Conservation (phyloP, 345 rosid species). For the Lumnitzera littorea region DNA sequence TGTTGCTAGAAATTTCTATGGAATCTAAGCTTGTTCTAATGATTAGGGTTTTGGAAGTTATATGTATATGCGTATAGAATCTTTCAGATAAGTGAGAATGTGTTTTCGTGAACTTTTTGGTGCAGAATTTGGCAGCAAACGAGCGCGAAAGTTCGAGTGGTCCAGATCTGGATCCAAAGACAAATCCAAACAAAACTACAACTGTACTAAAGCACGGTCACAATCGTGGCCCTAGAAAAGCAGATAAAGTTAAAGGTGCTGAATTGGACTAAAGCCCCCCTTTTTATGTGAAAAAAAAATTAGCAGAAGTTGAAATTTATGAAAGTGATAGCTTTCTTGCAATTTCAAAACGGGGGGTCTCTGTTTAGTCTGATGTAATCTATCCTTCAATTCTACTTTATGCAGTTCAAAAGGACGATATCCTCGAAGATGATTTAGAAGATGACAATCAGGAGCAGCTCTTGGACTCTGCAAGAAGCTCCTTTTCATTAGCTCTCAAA, state of each 20-base stretch:
- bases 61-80: neutral
- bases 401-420: constrained; percentile 51
- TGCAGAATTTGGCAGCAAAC: constrained; percentile 59
- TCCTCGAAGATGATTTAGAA: constrained; percentile 21
- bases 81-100: neutral
- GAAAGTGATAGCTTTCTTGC: constrained; percentile 6
- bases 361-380: constrained; percentile 6
- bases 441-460: constrained; percentile 32
- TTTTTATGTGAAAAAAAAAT: constrained; percentile 4
- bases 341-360: constrained; percentile 13
- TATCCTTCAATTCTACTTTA: constrained; percentile 20
- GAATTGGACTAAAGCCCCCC: neutral
- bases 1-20: no score
- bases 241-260: constrained; percentile 57
- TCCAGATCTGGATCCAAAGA: constrained; percentile 71
- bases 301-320: constrained; percentile 8
- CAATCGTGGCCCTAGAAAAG: constrained; percentile 43
- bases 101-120: constrained; percentile 5
- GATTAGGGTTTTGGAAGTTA: neutral
- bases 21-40: constrained; percentile 3
- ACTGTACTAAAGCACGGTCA: constrained; percentile 40
- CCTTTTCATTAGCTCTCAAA: constrained; percentile 80
- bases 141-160: constrained; percentile 51
- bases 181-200: constrained; percentile 25
- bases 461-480: constrained; percentile 71